Evolutionary conservation across 805 yeast genomes (phyloP), one percentile per base, ranked within the genome.

Genomic region (Clavispora fructus): DNA sequence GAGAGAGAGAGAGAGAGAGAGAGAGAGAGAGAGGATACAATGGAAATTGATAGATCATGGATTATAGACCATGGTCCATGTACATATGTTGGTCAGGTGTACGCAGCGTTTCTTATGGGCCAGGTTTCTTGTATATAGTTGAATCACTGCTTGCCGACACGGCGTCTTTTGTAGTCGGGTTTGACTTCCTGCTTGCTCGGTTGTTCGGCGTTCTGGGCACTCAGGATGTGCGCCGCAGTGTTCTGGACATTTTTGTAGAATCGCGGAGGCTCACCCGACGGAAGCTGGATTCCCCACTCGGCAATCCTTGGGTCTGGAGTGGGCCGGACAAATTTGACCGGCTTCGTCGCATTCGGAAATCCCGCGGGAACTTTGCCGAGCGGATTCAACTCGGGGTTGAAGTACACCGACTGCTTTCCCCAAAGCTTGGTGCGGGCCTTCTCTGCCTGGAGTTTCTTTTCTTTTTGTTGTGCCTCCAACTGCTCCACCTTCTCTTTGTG

Each of bases 331-430:
- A 51, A 39, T 28, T 49, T 53, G 28, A 71, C 47, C 13, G 74
- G 73, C 31, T 64, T 64, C 1, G 69, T 63, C 4, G 64, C 31
- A 42, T 67, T 69, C 6, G 59, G 59, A 9, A 64, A 46, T 23
- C 46, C 54, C 4, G 49, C 43, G 0, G 86, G 85, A 0, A 82
- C 78, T 41, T 56, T 62, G 0, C 89, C 89, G 6, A 73, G 56
- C 2, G 84, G 82, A 49, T 83, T 83, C 67, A 85, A 73, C 50
- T 83, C 87, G 5, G 83, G 81, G 53, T 83, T 84, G 60, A 78
- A 82, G 57, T 77, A 83, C 1, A 81, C 67, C 7, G 87, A 80
- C 33, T 69, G 63, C 27, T 53, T 56, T 1, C 82, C 83, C 54
- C 77, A 62, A 8, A 67, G 62, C 42, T 57, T 68, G 49, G 47